Evolutionary conservation across 257 asterid genomes (phyloP).

Genomic region (Scutellaria barbata): DNA sequence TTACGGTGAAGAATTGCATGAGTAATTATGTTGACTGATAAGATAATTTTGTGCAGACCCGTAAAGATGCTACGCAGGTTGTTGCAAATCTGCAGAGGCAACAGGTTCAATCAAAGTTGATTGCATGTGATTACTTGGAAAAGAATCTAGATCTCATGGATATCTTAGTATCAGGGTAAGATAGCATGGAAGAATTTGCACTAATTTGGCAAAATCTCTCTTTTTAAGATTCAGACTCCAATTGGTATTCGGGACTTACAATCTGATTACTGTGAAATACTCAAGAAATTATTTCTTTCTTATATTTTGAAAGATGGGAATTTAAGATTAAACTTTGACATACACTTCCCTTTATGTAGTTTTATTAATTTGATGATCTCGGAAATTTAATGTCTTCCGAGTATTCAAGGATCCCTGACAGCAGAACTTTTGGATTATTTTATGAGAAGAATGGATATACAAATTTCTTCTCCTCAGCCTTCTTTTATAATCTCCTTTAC

Average conservation of each 20-base stretch:
- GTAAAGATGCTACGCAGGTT: constrained; percentile 96
- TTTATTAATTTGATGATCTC: not conserved
- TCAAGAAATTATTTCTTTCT: not conserved
- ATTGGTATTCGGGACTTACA: constrained; percentile 14
- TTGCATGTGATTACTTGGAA: constrained; percentile 96
- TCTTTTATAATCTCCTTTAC: not conserved
- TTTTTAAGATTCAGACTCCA: constrained; percentile 1
- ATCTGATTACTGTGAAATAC: not conserved
- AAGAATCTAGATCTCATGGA: constrained; percentile 90
- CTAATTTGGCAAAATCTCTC: not conserved
- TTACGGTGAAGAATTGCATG: constrained; percentile 2
- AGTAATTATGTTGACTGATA: constrained; percentile 21
- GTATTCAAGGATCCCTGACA: not conserved
- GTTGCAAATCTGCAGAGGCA: constrained; percentile 99
- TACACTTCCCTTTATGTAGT: not conserved
- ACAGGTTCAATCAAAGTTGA: constrained; percentile 91
- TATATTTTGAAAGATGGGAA: not conserved
- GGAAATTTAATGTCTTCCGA: not conserved
- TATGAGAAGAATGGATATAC: constrained; percentile 1
- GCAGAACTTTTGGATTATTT: not conserved
- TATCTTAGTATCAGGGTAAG: constrained; percentile 74
- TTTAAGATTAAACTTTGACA: not conserved
- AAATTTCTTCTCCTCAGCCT: not conserved
- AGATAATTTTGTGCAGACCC: constrained; percentile 64
- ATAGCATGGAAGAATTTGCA: constrained; percentile 13